Percentiles rank a stretch among this genome's conserved stretches.
Evolutionary conservation across 306 rosid genomes (phyloP).

Genomic region (Sechiopsis laciniata): DNA sequence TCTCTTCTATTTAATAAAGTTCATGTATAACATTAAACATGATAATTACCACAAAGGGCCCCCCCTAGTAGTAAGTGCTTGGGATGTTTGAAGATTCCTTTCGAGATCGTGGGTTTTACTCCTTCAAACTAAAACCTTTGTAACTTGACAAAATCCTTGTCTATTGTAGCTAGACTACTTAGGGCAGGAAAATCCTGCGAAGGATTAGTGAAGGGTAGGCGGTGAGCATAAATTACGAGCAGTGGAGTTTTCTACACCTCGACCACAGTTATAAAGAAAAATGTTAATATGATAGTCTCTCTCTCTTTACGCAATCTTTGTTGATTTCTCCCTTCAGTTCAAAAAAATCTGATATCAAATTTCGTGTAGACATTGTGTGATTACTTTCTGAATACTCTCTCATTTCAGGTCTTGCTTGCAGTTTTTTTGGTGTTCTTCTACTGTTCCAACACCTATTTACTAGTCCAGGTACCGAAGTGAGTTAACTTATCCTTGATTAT

Average conservation of each 20-base stretch:
- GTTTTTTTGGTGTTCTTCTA: constrained; percentile 75
- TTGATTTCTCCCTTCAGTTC: constrained; percentile 3
- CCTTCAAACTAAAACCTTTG: not conserved
- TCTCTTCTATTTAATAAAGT: not conserved
- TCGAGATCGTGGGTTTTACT: not conserved
- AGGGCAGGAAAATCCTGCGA: not conserved
- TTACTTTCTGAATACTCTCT: constrained; percentile 21
- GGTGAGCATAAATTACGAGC: not conserved
- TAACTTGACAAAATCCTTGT: not conserved
- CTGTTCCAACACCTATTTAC: constrained; percentile 52
- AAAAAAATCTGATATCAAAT: not conserved
- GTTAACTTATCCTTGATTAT: constrained; percentile 23
- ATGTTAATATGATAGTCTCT: not conserved
- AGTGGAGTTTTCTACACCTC: not conserved
- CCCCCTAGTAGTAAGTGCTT: not conserved
- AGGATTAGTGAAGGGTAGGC: not conserved
- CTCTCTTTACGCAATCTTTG: not conserved
- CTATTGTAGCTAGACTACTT: not conserved
- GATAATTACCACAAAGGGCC: not conserved
- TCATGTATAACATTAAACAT: not conserved
- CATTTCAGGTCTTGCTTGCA: constrained; percentile 70
- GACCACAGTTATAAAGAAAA: not conserved
- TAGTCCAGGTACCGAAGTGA: constrained; percentile 45
- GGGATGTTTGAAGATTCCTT: not conserved
- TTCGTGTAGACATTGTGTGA: constrained; percentile 12